These are phyloP conservation scores for Ilyonectria sp. DNA, from an alignment of 2,329 filamentous ascomycete genomes.

Conservation along the genomic window DNA sequence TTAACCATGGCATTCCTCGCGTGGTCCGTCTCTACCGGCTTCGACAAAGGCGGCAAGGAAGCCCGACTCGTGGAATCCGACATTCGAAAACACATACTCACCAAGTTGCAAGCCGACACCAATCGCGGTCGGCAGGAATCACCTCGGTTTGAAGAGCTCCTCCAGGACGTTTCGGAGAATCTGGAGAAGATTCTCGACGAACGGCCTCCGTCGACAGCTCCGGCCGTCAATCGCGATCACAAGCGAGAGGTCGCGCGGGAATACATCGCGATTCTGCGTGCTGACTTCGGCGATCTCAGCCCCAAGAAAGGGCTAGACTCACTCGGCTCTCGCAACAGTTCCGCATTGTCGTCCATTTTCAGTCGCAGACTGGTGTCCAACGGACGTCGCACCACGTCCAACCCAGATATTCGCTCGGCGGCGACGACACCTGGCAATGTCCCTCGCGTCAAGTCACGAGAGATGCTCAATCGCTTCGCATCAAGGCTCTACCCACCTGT, in stretches of 20 bases:
- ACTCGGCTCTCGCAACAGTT: background rate
- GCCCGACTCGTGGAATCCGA: constrained; percentile 9
- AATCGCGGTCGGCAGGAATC: background rate
- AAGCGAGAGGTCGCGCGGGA: background rate
- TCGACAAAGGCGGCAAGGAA: constrained; percentile 17
- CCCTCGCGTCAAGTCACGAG: background rate
- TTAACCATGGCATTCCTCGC: constrained; percentile 13
- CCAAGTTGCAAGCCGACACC: constrained; percentile 2
- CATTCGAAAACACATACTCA: constrained; percentile 19
- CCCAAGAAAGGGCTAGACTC: constrained; percentile 14
- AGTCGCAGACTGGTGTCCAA: background rate
- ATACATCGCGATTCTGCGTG: constrained; percentile 1
- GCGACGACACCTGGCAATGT: background rate
- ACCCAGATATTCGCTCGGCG: background rate
- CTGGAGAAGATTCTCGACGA: background rate
- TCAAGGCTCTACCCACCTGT: background rate
- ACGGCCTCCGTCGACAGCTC: background rate
- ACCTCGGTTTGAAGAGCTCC: constrained; percentile 10
- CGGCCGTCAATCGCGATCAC: background rate
- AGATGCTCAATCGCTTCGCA: background rate
- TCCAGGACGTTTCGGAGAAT: background rate
- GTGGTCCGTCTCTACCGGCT: constrained; percentile 1
- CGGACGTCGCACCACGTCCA: background rate
- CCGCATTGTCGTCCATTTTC: background rate
- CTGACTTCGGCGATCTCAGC: constrained; percentile 3